Conservation (phyloP, 2,329 filamentous ascomycete genomes). For the Aureobasidium pullulans region DNA sequence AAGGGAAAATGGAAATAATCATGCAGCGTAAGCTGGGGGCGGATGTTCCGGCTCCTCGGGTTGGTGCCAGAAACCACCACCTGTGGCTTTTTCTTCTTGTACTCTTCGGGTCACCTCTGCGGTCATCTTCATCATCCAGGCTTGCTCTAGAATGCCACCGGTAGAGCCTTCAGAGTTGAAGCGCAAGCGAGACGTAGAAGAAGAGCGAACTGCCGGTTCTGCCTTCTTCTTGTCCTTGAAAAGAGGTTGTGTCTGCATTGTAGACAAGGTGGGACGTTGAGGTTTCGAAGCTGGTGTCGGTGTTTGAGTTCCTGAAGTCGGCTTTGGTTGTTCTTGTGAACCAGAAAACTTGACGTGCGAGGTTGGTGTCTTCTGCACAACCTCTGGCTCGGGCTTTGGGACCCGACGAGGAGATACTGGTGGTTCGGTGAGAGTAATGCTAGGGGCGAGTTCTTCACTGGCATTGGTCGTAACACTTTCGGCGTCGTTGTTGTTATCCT, state of each 20-base stretch:
- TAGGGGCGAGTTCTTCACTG: constrained; percentile 35
- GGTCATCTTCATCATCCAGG: constrained; percentile 90
- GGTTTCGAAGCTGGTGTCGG: constrained; percentile 4
- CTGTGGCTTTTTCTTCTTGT: constrained; percentile 67
- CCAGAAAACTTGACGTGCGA: constrained; percentile 28
- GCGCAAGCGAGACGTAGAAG: constrained; percentile 6
- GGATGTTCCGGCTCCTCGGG: constrained; percentile 21
- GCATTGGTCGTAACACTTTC: constrained; percentile 45
- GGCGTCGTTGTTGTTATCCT: constrained; percentile 32
- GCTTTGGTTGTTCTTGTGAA: constrained; percentile 15
- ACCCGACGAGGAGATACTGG: constrained; percentile 14
- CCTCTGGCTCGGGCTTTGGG: constrained; percentile 27
- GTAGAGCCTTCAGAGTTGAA: constrained; percentile 16
- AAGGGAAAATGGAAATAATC: constrained; percentile 7
- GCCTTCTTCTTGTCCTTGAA: constrained; percentile 6
- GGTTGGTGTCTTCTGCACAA: constrained; percentile 38
- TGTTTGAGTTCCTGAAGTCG: constrained; percentile 2
- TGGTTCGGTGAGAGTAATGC: constrained; percentile 53
- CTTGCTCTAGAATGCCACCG: constrained; percentile 63
- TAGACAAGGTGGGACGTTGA: constrained; percentile 1
- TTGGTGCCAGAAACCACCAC: constrained; percentile 19
- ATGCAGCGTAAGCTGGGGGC: constrained; percentile 31
- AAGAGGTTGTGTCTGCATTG: constrained; percentile 9
- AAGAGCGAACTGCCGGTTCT: neutral
- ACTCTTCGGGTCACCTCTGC: constrained; percentile 82